phyloP scores from a whole-genome alignment of 306 rosid species.

The Adenanthera pavonina region DNA sequence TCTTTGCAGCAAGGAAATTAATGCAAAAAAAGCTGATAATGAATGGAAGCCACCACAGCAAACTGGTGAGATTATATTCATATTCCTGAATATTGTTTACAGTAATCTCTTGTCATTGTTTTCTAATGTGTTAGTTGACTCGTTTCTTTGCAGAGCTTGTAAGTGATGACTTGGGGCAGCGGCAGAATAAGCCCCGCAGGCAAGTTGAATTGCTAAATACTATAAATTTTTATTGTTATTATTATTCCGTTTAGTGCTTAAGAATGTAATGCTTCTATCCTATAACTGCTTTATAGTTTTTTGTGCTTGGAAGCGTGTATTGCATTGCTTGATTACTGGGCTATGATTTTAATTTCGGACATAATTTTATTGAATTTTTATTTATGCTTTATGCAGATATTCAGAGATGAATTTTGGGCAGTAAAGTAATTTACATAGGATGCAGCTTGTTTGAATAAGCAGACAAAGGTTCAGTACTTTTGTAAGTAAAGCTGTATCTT shows the following conservation, averaged over 20 bases:
- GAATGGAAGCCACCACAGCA: constrained; percentile 71
- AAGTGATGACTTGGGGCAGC: constrained; percentile 79
- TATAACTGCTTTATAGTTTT: background rate
- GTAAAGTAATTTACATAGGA: constrained; percentile 62
- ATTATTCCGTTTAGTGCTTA: background rate
- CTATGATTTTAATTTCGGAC: constrained; percentile 16
- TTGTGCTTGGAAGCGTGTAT: background rate
- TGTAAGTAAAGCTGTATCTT: constrained; percentile 38
- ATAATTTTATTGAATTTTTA: constrained; percentile 33
- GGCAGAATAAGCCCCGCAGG: constrained; percentile 95
- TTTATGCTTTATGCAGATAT: constrained; percentile 64
- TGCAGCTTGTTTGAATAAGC: constrained; percentile 74
- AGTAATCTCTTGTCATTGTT: background rate
- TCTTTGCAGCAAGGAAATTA: constrained; percentile 72
- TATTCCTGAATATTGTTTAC: constrained; percentile 8
- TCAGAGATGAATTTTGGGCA: constrained; percentile 94
- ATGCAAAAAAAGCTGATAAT: constrained; percentile 53
- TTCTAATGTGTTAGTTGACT: constrained; percentile 15
- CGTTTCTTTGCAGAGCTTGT: constrained; percentile 57
- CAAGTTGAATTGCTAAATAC: constrained; percentile 40
- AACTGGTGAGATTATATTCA: constrained; percentile 55
- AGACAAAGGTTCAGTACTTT: constrained; percentile 57
- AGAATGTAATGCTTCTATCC: background rate
- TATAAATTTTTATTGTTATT: background rate
- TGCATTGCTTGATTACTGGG: background rate